A percentile compares a stretch with the other conserved stretches of the same genome.
Evolutionary conservation across 176 grass and related monocot species (phyloP).

Genomic region (Hyparrhenia diplandra): DNA sequence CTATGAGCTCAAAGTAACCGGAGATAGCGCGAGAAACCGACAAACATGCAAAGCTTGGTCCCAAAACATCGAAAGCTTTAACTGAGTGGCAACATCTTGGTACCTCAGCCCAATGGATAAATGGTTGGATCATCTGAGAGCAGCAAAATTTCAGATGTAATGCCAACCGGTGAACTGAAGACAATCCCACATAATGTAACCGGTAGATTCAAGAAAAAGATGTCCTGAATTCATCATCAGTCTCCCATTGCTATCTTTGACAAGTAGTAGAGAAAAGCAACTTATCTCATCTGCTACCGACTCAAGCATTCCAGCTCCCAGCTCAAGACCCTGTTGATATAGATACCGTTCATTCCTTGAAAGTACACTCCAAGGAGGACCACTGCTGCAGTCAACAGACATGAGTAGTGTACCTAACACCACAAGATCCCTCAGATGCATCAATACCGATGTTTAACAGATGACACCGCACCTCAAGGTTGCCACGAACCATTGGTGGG

Average conservation of each 20-base stretch:
- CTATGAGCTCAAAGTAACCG: background rate
- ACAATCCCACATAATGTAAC: background rate
- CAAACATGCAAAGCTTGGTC: background rate
- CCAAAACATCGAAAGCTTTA: background rate
- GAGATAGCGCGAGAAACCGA: background rate
- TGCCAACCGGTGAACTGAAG: background rate
- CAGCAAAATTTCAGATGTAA: background rate
- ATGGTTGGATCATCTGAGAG: background rate
- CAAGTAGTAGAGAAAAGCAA: background rate
- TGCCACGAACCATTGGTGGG: conserved; percentile 40
- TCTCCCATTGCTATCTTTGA: background rate
- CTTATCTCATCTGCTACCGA: background rate
- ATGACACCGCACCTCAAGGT: conserved; percentile 10
- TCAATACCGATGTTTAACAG: background rate
- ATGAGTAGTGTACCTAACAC: background rate
- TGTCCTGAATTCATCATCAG: background rate
- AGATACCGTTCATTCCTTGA: background rate
- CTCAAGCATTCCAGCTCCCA: background rate
- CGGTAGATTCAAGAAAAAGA: background rate
- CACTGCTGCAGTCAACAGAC: background rate
- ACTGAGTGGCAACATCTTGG: background rate
- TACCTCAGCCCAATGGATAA: background rate
- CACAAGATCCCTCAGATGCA: background rate
- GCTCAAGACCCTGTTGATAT: background rate
- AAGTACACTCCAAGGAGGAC: background rate